Base-by-base conservation (phyloP, 2,329 filamentous ascomycete genomes). In the Delphinella strobiligena region DNA sequence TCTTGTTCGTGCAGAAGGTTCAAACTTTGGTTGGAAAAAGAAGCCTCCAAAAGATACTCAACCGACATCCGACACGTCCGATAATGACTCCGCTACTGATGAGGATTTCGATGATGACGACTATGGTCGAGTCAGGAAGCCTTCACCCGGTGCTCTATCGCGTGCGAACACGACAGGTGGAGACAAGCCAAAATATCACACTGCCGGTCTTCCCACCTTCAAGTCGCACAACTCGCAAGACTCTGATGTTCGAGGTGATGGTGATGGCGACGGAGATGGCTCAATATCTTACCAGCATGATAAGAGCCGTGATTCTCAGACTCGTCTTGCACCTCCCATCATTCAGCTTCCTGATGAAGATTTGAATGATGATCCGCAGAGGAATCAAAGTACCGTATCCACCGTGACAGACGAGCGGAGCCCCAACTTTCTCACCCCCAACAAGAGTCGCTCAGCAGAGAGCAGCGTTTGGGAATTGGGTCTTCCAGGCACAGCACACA, bases 1-100 rank as follows among this genome's bases (percentile, higher is more conserved):
- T 19, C 71, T 85, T 19, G 73, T 93, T 2, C 71, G 74, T n/a
- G 69, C 67, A 45, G 77, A 80, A 50, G 69, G 78, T 5, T 71
- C 73, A 0, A 74, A 72, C 50, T 68, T 80, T 24, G 72, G 74
- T 12, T 66, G 76, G 57, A 72, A 69, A 48, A 74, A 71, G 50
- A 76, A 80, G 22, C 53, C 59, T 16, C 57, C 52, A 22, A 51
- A 48, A 36, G 56, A 61, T 64, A 61, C 41, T n/a, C n/a, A 56
- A 54, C 32, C 10, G 17, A 39, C 14, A 7, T 24, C 35, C 7
- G 42, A 44, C 14, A 16, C 31, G 24, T 39, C 44, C 10, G 44
- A 42, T 5, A 34, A 34, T 5, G 67, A 70, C 19, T 59, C 65
- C 17, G 67, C 63, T 3, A 66, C 62, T 3, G 67, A 69, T 40